Evolutionary conservation across 768 basidiomycete genomes (phyloP), one percentile per base, ranked within the genome.

Genomic region (Leccinum disarticulatum): DNA sequence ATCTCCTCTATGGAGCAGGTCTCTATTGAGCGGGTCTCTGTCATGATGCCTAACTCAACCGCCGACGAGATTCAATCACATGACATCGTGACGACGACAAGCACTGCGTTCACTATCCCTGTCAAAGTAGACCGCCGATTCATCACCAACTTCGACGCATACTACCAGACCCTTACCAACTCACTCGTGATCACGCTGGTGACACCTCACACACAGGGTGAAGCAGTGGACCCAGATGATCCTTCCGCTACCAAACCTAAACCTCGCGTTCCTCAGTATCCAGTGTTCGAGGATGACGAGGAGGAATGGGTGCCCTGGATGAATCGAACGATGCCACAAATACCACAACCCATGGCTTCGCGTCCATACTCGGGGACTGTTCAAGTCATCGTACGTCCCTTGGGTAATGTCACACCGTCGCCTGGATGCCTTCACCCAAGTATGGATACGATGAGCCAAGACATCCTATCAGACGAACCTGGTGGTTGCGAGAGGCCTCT

Each of bases 301-400:
- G 58, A 65, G 3, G 41, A 30, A 11, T 65, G 63, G 57, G 63
- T 56, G 33, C 56, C 54, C 5, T 61, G 57, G 63, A 47, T 27
- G 17, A 52, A 5, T 38, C 46, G 22, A 22, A n/a, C 25, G 25
- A 28, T 6, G 15, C 14, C 15, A 8, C 14, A 27, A 14, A 50
- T 3, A 10, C 27, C n/a, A 36, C 8, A 11, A 13, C 10, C 1
- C 17, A 46, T 19, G 2, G 1, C 1, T 2, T 6, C 1, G n/a
- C 28, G 6, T 14, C 2, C 43, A n/a, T 60, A 52, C 28, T 35
- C 30, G 3, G 47, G 52, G 28, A 27, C 15, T 3, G n/a, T 38
- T 10, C 47, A n/a, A 8, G 6, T 36, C 17, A 14, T 19, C 0
- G 30, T 64, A 11, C 43, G 14, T 33, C 31, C 55, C 5, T 25